Evolutionary conservation across 2,329 filamentous ascomycete species (phyloP), one percentile per base, ranked within the genome.

Genomic region (Alternaria conjuncta): DNA sequence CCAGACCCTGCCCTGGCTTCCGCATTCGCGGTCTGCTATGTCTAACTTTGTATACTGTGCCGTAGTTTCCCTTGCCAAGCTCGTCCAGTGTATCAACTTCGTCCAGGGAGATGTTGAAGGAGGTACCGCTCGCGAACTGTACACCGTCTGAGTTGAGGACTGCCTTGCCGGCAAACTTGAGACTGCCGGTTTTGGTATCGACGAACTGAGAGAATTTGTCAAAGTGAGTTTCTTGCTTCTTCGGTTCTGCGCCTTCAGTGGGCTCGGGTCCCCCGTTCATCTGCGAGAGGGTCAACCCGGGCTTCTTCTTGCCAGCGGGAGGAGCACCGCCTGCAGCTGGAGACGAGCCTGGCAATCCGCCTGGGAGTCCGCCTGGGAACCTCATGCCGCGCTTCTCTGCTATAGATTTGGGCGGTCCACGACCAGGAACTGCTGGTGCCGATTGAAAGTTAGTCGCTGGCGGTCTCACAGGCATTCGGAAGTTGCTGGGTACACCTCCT

Each of bases 1-100:
- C 84, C 60, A 90, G 71, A 26, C 88, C 88, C 70, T 86, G 82
- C 3, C 88, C 88, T 9, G 86, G 85, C 75, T 85, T 85, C 57
- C 88, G 84, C 78, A 90, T 85, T 50, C 85, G 85, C 8, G 88
- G 88, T 74, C 93, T 90, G 60, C 92, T 89, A 81, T 99, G 96
- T 72, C 91, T 89, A 61, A 98, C 96, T 80, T 96, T 97, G 86
- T 97, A 98, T 5, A 99, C 96, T 2, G 95, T 98, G 64, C 96
- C 96, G 74, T 99, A 99, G 79, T 99, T 99, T 44, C 96, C 96
- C 81, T 98, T 99, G 50, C 96, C 96, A 12, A 99, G 84, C 82
- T 99, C 96, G 65, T 95, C 93, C 61, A 98, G 78, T 2, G 93
- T 95, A 73, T 98, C 93, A 6, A 99, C 92, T 79, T 99, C 95